These are phyloP conservation scores for Vitis labrusca DNA, from an alignment of 164 flowering plant genomes.

Conservation along the genomic window DNA sequence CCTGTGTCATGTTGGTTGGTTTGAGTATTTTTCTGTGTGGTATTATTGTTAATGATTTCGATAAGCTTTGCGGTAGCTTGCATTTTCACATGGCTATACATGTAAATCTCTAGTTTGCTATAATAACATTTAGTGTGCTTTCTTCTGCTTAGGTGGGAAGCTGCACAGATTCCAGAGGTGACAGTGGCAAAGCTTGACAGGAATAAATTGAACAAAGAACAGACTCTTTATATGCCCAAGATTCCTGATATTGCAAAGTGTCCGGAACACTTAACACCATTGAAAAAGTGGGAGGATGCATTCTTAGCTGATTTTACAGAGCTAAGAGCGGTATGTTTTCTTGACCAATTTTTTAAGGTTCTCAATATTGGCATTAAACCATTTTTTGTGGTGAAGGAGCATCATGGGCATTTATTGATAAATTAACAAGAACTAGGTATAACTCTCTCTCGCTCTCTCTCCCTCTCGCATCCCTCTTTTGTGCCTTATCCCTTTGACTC, in stretches of 20 bases:
- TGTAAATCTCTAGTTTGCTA: no score
- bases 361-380: neutral
- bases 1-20: neutral
- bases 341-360: neutral
- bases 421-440: no score
- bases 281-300: slow-evolving; percentile 75
- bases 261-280: slow-evolving; percentile 69
- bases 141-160: slow-evolving; percentile 73
- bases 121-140: neutral
- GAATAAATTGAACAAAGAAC: slow-evolving; percentile 50
- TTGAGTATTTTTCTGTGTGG: neutral
- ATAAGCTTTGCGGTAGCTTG: neutral
- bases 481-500: no score
- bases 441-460: no score
- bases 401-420: no score
- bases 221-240: slow-evolving; percentile 83
- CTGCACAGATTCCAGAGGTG: slow-evolving; percentile 76
- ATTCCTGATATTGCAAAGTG: slow-evolving; percentile 80
- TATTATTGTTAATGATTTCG: no score
- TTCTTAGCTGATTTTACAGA: slow-evolving; percentile 75
- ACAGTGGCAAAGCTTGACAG: slow-evolving; percentile 64
- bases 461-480: no score
- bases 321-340: slow-evolving; percentile 60
- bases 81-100: neutral
- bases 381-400: no score